phyloP scores from a whole-genome alignment of 371 early-diverging fungal genomes.

The Actinomortierella wolfii region DNA sequence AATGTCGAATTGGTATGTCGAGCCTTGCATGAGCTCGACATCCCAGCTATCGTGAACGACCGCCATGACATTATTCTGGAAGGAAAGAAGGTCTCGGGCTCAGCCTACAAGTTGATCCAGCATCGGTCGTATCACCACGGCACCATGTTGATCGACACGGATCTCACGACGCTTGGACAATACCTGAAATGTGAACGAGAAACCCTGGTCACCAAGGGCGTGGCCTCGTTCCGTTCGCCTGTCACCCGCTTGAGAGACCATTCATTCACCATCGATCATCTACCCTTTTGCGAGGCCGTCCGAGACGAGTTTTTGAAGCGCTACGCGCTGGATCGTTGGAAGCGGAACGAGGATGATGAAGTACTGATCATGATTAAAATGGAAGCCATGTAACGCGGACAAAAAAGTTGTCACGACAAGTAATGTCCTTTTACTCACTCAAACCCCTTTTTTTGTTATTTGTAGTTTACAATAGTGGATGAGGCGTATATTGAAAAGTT shows the following conservation, averaged over 20 bases:
- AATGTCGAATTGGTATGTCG: constrained; percentile 82
- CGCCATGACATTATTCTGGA: constrained; percentile 90
- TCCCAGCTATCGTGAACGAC: constrained; percentile 86
- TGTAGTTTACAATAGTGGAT: constrained; percentile 34
- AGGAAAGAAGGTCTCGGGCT: constrained; percentile 87
- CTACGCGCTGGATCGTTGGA: constrained; percentile 43
- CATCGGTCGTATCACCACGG: constrained; percentile 94
- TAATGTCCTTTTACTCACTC: no score
- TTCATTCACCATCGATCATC: constrained; percentile 83
- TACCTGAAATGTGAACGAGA: constrained; percentile 36
- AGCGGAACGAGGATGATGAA: constrained; percentile 47
- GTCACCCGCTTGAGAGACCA: constrained; percentile 84
- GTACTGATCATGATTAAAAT: background rate
- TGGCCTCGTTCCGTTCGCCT: constrained; percentile 86
- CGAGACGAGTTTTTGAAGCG: constrained; percentile 67
- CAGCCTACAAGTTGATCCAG: constrained; percentile 90
- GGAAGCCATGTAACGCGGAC: constrained; percentile 27
- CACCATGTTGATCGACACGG: constrained; percentile 94
- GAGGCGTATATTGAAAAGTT: constrained; percentile 38
- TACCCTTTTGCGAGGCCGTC: constrained; percentile 80
- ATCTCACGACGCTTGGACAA: constrained; percentile 67
- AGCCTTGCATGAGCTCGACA: constrained; percentile 78
- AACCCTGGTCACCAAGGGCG: constrained; percentile 78
- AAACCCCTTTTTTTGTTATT: no score
- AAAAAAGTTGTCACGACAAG: no score